Evolutionary conservation across 2,329 filamentous ascomycete species (phyloP).

Genomic region (Ceratocystis papillata): DNA sequence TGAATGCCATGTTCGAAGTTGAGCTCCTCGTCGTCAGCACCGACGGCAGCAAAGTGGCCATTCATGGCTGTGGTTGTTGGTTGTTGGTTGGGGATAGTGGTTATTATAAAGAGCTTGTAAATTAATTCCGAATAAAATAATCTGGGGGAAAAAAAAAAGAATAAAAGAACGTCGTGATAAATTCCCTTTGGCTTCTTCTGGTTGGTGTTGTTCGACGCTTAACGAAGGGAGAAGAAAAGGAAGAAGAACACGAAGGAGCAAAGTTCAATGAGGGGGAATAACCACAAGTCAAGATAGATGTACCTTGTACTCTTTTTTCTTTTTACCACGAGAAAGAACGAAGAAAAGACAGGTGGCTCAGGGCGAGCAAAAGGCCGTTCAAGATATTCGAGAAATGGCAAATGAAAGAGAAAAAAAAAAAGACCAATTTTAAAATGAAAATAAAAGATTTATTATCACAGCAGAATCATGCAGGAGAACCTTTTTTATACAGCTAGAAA

Average conservation of each 20-base stretch:
- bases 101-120: too few relatives aligned
- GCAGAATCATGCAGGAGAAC: slow-evolving; percentile 3
- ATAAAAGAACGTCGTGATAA: neutral
- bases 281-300: slow-evolving; percentile 2
- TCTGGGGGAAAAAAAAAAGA: neutral
- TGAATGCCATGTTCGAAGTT: slow-evolving; percentile 90
- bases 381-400: neutral
- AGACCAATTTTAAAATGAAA: neutral
- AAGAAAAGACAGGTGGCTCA: slow-evolving; percentile 9
- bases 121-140: neutral
- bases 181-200: neutral
- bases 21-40: slow-evolving; percentile 51
- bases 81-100: too few relatives aligned
- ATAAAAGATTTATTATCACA: neutral
- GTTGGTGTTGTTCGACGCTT: neutral
- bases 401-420: neutral
- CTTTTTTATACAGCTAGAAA: slow-evolving; percentile 8
- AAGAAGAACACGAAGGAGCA: slow-evolving; percentile 8
- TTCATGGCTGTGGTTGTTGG: slow-evolving; percentile 48
- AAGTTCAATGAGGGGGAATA: neutral
- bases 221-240: neutral
- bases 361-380: neutral
- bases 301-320: neutral
- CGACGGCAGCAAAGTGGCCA: slow-evolving; percentile 67
- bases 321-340: neutral